Conservation (phyloP, 441 rosid genomes). For the Pelargonium australe region DNA sequence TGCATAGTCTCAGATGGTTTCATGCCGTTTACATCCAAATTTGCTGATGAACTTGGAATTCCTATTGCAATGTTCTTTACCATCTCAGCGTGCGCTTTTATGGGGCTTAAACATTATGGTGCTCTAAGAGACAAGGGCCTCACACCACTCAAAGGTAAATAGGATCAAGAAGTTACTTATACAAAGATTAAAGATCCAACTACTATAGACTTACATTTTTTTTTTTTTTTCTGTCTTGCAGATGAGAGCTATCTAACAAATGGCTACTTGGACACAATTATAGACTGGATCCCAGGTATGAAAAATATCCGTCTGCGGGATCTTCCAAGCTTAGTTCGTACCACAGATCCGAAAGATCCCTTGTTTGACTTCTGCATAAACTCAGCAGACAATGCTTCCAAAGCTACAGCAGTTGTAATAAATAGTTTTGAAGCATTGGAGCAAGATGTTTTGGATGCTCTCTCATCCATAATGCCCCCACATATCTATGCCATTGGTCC, state of each 20-base stretch:
- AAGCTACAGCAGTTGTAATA: constrained; percentile 8
- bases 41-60: constrained; percentile 22
- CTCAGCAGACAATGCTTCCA: not conserved
- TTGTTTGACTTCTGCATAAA: not conserved
- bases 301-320: not conserved
- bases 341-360: not conserved
- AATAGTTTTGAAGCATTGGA: constrained; percentile 16
- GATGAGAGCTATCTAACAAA: constrained; percentile 4
- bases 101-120: not conserved
- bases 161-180: too few species aligned
- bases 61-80: constrained; percentile 12
- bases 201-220: not conserved
- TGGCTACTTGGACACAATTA: constrained; percentile 5
- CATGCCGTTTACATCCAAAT: constrained; percentile 21
- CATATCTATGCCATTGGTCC: constrained; percentile 16
- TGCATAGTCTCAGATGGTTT: constrained; percentile 24
- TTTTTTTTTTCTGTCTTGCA: too few species aligned
- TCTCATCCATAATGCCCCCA: constrained; percentile 9
- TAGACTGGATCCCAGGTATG: constrained; percentile 12
- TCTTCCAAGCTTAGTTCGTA: not conserved
- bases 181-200: too few species aligned
- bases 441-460: constrained; percentile 11
- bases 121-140: not conserved
- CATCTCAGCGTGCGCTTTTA: not conserved
- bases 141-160: not conserved